These are phyloP conservation scores for Turnera subulata DNA, from an alignment of 345 rosid genomes.

Conservation along the genomic window DNA sequence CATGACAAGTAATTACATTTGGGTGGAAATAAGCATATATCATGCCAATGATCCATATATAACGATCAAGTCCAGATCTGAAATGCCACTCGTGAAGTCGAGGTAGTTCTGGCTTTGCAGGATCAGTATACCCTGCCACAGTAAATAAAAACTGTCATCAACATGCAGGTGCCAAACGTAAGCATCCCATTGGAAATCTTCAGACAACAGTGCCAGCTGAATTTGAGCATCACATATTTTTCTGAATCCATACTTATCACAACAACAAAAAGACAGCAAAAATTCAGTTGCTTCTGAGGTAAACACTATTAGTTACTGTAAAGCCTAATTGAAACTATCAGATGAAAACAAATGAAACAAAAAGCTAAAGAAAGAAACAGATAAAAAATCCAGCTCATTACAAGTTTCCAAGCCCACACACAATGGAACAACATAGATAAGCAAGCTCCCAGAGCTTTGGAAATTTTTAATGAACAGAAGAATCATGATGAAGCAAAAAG, in stretches of 20 bases:
- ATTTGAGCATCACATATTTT: no score
- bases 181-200: neutral
- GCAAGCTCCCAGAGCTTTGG: neutral
- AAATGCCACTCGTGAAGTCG: conserved; percentile 91
- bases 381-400: no score
- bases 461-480: neutral
- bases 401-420: neutral
- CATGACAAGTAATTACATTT: conserved; percentile 43
- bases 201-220: neutral
- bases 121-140: conserved; percentile 77
- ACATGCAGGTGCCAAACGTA: neutral
- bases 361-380: no score
- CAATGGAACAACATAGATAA: no score
- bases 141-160: conserved; percentile 9
- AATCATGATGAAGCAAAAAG: neutral
- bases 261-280: no score
- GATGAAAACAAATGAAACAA: no score
- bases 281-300: no score
- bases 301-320: no score
- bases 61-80: conserved; percentile 98
- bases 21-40: conserved; percentile 94
- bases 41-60: conserved; percentile 95
- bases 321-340: no score
- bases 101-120: conserved; percentile 83
- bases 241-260: no score